These are phyloP conservation scores for Tephrocybe sp. DNA, from an alignment of 768 basidiomycete genomes.

Conservation along the genomic window DNA sequence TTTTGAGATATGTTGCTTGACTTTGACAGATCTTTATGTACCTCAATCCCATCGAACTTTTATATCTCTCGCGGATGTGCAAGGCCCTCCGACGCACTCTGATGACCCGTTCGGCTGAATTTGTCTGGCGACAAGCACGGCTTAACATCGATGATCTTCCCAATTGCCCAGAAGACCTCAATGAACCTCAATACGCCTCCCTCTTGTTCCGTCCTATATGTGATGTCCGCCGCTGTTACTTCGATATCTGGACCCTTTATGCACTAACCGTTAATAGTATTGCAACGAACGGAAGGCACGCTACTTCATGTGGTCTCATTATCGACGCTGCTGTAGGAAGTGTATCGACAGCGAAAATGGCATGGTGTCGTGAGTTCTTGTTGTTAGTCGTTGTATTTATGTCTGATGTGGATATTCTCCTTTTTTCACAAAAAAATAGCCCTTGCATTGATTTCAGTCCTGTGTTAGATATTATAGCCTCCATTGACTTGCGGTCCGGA, in stretches of 20 bases:
- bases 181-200: slow-evolving; percentile 7
- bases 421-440: no score
- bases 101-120: slow-evolving; percentile 14
- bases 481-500: no score
- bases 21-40: slow-evolving; percentile 33
- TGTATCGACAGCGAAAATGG: slow-evolving; percentile 4
- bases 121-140: slow-evolving; percentile 11
- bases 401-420: no score
- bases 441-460: no score
- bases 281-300: neutral
- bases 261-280: neutral
- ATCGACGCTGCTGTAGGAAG: slow-evolving; percentile 12
- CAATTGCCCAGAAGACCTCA: slow-evolving; percentile 11
- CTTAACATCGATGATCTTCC: slow-evolving; percentile 11
- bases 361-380: neutral
- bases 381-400: slow-evolving; percentile 1
- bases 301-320: slow-evolving; percentile 12
- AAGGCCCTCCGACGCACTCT: slow-evolving; percentile 29
- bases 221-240: slow-evolving; percentile 1
- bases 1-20: neutral
- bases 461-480: no score
- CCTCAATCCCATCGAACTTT: slow-evolving; percentile 34
- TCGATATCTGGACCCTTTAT: neutral
- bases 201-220: slow-evolving; percentile 6
- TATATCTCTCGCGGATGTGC: slow-evolving; percentile 37